phyloP scores from a whole-genome alignment of 352 stramenopile genomes.

The Globisporangium nagaii region DNA sequence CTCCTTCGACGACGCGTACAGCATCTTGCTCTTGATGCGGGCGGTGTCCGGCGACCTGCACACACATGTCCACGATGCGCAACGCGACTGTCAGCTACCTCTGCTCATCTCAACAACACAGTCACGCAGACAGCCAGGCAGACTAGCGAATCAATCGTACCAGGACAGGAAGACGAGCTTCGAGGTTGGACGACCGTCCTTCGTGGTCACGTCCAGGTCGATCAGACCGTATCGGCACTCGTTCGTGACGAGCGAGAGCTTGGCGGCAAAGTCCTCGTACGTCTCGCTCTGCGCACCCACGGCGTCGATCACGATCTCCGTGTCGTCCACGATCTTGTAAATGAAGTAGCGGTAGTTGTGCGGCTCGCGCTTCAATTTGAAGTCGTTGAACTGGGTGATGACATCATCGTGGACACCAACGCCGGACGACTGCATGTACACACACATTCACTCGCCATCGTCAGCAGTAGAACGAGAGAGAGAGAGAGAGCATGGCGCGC shows the following conservation, averaged over 20 bases:
- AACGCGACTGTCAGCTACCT: neutral
- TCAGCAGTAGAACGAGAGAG: no score
- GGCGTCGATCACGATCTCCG: conserved; percentile 92
- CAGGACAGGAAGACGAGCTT: conserved; percentile 92
- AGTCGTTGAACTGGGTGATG: conserved; percentile 91
- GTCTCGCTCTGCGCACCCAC: conserved; percentile 66
- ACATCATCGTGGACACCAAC: conserved; percentile 92
- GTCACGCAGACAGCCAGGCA: neutral
- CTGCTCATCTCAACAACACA: neutral
- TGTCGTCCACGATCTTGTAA: conserved; percentile 93
- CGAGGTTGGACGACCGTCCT: conserved; percentile 83
- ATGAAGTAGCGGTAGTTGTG: conserved; percentile 94
- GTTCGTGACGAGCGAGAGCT: conserved; percentile 65
- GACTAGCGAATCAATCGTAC: conserved; percentile 21
- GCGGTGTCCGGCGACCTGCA: conserved; percentile 89
- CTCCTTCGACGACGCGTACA: conserved; percentile 95
- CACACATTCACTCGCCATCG: no score
- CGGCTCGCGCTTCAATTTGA: conserved; percentile 92
- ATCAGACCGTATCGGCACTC: conserved; percentile 88
- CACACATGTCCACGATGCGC: neutral
- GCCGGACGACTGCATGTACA: conserved; percentile 81
- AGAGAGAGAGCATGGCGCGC: neutral
- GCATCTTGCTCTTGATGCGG: conserved; percentile 93
- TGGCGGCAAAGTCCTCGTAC: conserved; percentile 86
- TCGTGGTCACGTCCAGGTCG: conserved; percentile 86